Evolutionary conservation across 1,139 yeast species (phyloP), one percentile per base, ranked within the genome.

Genomic region (Suhomyces coccinellae): DNA sequence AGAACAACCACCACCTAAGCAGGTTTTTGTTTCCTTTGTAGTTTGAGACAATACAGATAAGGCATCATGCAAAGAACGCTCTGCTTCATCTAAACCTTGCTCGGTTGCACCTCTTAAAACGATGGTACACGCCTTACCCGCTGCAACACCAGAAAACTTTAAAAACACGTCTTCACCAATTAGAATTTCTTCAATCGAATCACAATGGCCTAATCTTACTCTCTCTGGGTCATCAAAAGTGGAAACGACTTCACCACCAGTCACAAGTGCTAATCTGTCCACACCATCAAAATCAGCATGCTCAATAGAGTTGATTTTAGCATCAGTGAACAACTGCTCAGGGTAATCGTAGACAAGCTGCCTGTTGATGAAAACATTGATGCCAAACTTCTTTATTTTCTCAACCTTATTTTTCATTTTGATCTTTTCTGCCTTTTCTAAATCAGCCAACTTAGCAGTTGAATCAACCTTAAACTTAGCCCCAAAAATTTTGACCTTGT

Each of bases 221-320:
- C 79, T 77, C 44, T 87, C 96, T 20, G 99, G 97, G 54, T 84
- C 79, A 63, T 95, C 99, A 66, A 93, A 95, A 1, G 99, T 93
- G 11, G 98, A 91, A 3, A 86, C 97, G 46, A 95, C 98, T 71
- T 93, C 99, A 59, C 97, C 99, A 41, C 99, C 99, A 6, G 98
- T 91, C 22, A 91, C 99, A 40, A 93, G 75, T 4, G 99, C 97
- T 56, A 93, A 79, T 64, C 99, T 84, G 73, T 93, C 99, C 48
- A 93, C 90, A 58, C 99, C 99, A 62, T 89, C 99, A 58, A 95
- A 95, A 67, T 95, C 99, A 16, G 99, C 99, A 62, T 95, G 99
- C 70, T 93, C 99, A 53, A 93, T 89, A 29, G 97, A 84, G 68
- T 89, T 91, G 59, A 93, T 87, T 47, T 85, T 83, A 36, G 89